Evolutionary conservation across 495 filamentous ascomycete species (phyloP).

Genomic region (Talaromyces wortmannii): DNA sequence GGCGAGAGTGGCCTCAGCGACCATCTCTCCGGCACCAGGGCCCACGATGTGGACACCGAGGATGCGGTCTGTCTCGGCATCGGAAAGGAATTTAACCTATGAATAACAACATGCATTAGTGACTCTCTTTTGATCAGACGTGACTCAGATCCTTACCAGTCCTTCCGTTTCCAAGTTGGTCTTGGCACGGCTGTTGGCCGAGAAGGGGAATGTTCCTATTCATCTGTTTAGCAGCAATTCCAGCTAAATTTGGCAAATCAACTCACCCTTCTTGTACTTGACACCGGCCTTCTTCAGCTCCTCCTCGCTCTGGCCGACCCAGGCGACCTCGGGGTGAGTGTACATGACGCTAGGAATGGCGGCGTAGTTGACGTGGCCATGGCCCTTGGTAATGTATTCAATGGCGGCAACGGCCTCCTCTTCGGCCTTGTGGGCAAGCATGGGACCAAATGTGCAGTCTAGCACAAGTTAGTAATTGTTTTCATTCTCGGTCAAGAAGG

Average conservation of each 20-base stretch:
- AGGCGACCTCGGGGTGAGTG: constrained; percentile 96
- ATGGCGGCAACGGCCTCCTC: constrained; percentile 92
- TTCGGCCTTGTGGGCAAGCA: constrained; percentile 99
- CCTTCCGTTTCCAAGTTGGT: constrained; percentile 97
- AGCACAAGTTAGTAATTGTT: background rate
- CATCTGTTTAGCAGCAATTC: background rate
- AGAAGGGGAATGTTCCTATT: constrained; percentile 75
- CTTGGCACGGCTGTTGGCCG: constrained; percentile 95
- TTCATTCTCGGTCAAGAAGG: background rate
- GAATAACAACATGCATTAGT: background rate
- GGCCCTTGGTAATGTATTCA: constrained; percentile 94
- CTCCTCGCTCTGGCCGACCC: constrained; percentile 97
- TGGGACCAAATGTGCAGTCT: constrained; percentile 95
- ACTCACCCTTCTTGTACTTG: constrained; percentile 73
- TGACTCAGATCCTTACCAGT: constrained; percentile 23
- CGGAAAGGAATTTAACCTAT: constrained; percentile 86
- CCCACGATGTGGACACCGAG: constrained; percentile 96
- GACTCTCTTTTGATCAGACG: too few relatives aligned
- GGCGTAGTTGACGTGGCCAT: constrained; percentile 98
- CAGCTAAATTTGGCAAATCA: too few relatives aligned
- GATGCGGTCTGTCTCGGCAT: constrained; percentile 94
- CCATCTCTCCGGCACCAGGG: constrained; percentile 96
- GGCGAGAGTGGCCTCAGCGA: constrained; percentile 92
- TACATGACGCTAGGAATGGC: constrained; percentile 99
- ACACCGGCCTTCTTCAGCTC: constrained; percentile 85